These are phyloP conservation scores for Barbarea vulgaris DNA, from an alignment of 345 rosid species.

Conservation along the genomic window DNA sequence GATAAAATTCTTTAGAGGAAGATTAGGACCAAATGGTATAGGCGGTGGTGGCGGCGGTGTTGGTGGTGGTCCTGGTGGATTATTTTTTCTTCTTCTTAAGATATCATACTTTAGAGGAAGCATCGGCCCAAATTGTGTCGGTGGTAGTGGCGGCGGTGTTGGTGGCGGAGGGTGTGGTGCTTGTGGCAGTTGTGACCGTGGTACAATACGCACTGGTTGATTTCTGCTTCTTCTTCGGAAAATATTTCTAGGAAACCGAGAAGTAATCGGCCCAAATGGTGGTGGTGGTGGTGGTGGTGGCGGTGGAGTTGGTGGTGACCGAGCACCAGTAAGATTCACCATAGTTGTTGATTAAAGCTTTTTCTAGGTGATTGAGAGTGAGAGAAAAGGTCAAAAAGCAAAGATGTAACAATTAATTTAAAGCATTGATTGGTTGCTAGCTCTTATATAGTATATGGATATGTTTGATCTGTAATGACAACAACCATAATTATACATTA, in stretches of 20 bases:
- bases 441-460: background rate
- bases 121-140: background rate
- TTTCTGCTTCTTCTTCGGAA: background rate
- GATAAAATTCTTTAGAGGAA: constrained; percentile 13
- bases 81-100: background rate
- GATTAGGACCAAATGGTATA: constrained; percentile 10
- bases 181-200: background rate
- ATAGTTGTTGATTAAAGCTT: constrained; percentile 21
- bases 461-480: constrained; percentile 19
- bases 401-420: constrained; percentile 3
- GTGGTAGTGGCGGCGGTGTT: constrained; percentile 7
- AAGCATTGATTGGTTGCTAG: background rate
- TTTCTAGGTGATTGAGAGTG: background rate
- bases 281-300: background rate
- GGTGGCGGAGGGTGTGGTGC: background rate
- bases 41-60: constrained; percentile 9
- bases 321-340: constrained; percentile 11
- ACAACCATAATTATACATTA: constrained; percentile 6
- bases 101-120: background rate
- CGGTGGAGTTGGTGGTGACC: background rate
- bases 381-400: background rate
- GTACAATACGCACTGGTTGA: background rate
- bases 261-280: background rate
- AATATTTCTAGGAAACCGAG: background rate
- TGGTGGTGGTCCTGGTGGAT: background rate